A percentile compares a stretch with the other conserved stretches of the same genome.
These are phyloP conservation scores for Apiospora saccharicola DNA, from an alignment of 2,329 filamentous ascomycete genomes.

Conservation along the genomic window DNA sequence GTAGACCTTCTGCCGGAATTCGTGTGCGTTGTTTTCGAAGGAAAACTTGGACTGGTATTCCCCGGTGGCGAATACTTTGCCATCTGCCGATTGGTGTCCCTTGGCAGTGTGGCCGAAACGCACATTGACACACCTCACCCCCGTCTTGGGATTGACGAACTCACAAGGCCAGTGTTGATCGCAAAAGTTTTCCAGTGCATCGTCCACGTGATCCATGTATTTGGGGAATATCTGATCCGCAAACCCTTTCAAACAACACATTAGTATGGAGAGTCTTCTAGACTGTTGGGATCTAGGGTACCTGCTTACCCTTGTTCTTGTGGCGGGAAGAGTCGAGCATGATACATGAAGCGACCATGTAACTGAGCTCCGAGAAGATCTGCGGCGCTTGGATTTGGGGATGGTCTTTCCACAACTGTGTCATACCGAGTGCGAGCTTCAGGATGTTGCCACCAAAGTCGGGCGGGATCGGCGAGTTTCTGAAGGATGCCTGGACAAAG, in stretches of 20 bases:
- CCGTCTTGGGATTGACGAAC: conserved; percentile 37
- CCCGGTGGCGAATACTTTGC: conserved; percentile 51
- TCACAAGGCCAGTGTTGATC: conserved; percentile 55
- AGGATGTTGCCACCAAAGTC: conserved; percentile 59
- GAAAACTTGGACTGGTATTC: conserved; percentile 48
- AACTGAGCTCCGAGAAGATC: conserved; percentile 53
- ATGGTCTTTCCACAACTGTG: conserved; percentile 18
- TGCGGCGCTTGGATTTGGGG: conserved; percentile 36
- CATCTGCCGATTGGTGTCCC: conserved; percentile 53
- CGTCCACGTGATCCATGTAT: conserved; percentile 51
- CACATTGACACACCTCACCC: conserved; percentile 47
- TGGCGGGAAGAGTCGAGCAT: conserved; percentile 53
- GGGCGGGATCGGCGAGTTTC: conserved; percentile 53
- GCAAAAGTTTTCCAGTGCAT: conserved; percentile 52
- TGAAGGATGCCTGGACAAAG: conserved; percentile 55
- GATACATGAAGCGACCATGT: conserved; percentile 59
- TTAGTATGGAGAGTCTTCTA: background rate
- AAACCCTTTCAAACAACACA: conserved; percentile 19
- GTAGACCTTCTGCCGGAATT: conserved; percentile 38
- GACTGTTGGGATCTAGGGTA: background rate
- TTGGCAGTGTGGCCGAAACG: conserved; percentile 45
- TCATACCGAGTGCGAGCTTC: conserved; percentile 46
- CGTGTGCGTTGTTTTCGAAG: conserved; percentile 37
- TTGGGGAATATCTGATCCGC: conserved; percentile 46
- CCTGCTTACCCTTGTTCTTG: conserved; percentile 36